Conservation (phyloP, 805 yeast genomes). For the Candida sakaeoensis region DNA sequence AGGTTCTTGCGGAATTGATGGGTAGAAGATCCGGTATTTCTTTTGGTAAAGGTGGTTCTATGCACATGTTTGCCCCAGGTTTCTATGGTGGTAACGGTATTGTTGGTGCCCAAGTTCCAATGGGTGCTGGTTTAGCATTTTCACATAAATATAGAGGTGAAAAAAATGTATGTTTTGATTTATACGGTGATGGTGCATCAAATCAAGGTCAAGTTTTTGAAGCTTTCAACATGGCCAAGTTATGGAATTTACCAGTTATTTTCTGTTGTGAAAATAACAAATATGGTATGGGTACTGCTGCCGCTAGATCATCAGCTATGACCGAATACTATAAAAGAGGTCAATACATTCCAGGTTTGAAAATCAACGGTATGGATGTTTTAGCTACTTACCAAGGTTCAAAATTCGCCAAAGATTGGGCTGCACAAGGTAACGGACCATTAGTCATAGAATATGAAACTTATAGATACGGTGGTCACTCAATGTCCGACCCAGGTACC, state of each 20-base stretch:
- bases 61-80: slow-evolving; percentile 96
- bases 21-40: slow-evolving; percentile 95
- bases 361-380: slow-evolving; percentile 98
- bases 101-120: slow-evolving; percentile 98
- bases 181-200: slow-evolving; percentile 99
- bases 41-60: slow-evolving; percentile 98
- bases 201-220: slow-evolving; percentile 99
- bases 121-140: slow-evolving; percentile 97
- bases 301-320: slow-evolving; percentile 93
- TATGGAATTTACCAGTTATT: slow-evolving; percentile 93
- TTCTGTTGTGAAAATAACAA: slow-evolving; percentile 98
- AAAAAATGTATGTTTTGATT: slow-evolving; percentile 71
- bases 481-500: slow-evolving; percentile 99
- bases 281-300: slow-evolving; percentile 99
- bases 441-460: slow-evolving; percentile 95
- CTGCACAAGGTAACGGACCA: slow-evolving; percentile 91
- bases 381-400: slow-evolving; percentile 94
- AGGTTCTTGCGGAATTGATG: slow-evolving; percentile 92
- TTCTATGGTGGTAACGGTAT: slow-evolving; percentile 99
- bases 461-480: slow-evolving; percentile 99
- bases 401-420: slow-evolving; percentile 95
- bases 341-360: slow-evolving; percentile 97
- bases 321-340: slow-evolving; percentile 98
- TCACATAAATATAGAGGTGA: slow-evolving; percentile 93
- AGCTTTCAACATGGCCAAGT: slow-evolving; percentile 97